phyloP scores from a whole-genome alignment of 495 filamentous ascomycete species.

The Aspergillus sclerotiicarbonarius region DNA sequence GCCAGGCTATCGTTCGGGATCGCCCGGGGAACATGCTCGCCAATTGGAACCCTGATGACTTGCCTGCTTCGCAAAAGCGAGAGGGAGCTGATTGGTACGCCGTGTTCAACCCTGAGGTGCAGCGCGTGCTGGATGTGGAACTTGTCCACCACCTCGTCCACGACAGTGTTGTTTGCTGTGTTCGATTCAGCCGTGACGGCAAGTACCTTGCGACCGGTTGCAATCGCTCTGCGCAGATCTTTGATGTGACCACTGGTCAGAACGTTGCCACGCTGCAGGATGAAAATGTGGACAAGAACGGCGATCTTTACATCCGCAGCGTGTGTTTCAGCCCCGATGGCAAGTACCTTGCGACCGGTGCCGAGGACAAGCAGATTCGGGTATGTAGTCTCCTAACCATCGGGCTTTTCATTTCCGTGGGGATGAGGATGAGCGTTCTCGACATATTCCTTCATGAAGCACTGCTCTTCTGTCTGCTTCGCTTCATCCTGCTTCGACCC shows the following conservation, averaged over 20 bases:
- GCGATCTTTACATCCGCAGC: constrained; percentile 86
- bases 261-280: constrained; percentile 79
- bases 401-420: background rate
- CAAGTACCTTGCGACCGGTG: constrained; percentile 82
- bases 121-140: constrained; percentile 80
- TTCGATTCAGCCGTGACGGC: constrained; percentile 84
- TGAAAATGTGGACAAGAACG: constrained; percentile 76
- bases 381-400: constrained; percentile 48
- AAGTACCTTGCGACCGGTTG: constrained; percentile 88
- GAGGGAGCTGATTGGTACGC: constrained; percentile 83
- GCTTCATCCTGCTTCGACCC: background rate
- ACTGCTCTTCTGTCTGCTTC: background rate
- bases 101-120: constrained; percentile 83
- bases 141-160: constrained; percentile 82
- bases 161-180: constrained; percentile 89
- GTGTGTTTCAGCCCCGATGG: constrained; percentile 93
- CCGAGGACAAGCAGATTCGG: constrained; percentile 87
- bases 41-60: constrained; percentile 80
- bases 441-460: background rate
- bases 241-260: constrained; percentile 75
- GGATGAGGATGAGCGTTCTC: background rate
- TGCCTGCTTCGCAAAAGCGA: constrained; percentile 81
- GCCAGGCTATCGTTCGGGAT: constrained; percentile 52
- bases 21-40: constrained; percentile 75
- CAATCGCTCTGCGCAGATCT: constrained; percentile 87